Conservation (phyloP, 306 rosid species). For the Prunus salicina region DNA sequence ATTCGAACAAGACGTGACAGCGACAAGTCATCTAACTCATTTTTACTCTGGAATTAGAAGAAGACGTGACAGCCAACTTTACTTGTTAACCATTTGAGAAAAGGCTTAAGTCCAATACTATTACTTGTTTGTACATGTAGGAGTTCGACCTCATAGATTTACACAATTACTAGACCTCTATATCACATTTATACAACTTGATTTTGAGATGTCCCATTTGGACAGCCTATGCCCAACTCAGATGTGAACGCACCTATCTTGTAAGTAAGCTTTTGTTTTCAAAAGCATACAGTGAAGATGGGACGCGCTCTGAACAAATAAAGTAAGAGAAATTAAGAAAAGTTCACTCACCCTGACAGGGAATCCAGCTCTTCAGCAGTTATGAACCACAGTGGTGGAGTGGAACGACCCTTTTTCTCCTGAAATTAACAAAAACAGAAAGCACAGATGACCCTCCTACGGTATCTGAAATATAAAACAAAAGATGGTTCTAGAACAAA, state of each 20-base stretch:
- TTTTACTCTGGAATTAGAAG: background rate
- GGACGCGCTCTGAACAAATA: background rate
- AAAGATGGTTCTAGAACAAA: background rate
- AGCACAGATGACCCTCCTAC: background rate
- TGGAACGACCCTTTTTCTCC: constrained; percentile 77
- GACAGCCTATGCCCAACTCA: background rate
- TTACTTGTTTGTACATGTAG: no score
- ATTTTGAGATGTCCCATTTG: background rate
- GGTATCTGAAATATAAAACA: background rate
- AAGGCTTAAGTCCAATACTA: no score
- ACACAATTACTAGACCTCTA: background rate
- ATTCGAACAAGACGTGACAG: background rate
- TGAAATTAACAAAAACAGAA: constrained; percentile 36
- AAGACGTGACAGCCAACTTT: background rate
- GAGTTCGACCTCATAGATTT: background rate
- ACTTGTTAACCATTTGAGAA: background rate
- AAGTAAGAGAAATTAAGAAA: background rate
- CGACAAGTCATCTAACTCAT: background rate
- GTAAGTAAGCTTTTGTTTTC: background rate
- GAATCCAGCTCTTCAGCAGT: constrained; percentile 74
- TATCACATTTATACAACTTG: background rate
- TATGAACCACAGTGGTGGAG: constrained; percentile 73
- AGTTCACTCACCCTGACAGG: constrained; percentile 68
- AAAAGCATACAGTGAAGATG: background rate
- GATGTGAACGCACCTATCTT: background rate